These are phyloP conservation scores for Sanguinoderma infundibulare DNA, from an alignment of 1,284 basidiomycete genomes.

Conservation along the genomic window DNA sequence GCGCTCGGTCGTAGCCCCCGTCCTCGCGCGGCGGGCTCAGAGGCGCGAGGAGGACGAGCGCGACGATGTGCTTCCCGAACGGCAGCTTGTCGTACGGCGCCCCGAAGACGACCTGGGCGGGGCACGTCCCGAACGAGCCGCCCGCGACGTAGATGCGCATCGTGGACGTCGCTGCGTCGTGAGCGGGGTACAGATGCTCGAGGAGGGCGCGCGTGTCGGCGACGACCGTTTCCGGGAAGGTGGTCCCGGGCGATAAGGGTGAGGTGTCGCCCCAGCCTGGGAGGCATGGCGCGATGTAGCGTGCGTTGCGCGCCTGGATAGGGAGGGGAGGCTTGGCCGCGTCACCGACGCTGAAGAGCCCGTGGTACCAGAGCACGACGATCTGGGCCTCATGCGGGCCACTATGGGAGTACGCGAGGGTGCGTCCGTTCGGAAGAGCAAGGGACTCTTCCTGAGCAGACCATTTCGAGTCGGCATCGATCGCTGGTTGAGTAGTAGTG, in stretches of 20 bases:
- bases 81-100: slow-evolving; percentile 55
- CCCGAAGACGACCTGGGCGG: slow-evolving; percentile 62
- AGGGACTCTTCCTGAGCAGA: slow-evolving; percentile 43
- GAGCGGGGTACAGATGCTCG: slow-evolving; percentile 47
- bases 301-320: slow-evolving; percentile 46
- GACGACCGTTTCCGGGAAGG: slow-evolving; percentile 50
- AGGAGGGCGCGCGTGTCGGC: slow-evolving; percentile 53
- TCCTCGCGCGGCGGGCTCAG: slow-evolving; percentile 53
- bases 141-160: slow-evolving; percentile 55
- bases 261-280: slow-evolving; percentile 62
- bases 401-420: slow-evolving; percentile 52
- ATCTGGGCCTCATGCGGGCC: slow-evolving; percentile 51
- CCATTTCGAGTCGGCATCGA: neutral
- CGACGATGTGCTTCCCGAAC: slow-evolving; percentile 47
- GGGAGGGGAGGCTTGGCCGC: slow-evolving; percentile 30
- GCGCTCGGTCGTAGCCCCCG: slow-evolving; percentile 44
- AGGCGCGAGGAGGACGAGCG: slow-evolving; percentile 51
- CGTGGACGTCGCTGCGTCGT: slow-evolving; percentile 34
- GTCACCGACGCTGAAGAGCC: slow-evolving; percentile 52
- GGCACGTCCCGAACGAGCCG: slow-evolving; percentile 56
- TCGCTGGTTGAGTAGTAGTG: neutral
- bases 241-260: slow-evolving; percentile 36
- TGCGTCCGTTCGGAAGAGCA: slow-evolving; percentile 47
- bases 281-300: slow-evolving; percentile 53
- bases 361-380: slow-evolving; percentile 58